Base-by-base conservation (phyloP, 805 yeast genomes). In the Monosporozyma solicola region DNA sequence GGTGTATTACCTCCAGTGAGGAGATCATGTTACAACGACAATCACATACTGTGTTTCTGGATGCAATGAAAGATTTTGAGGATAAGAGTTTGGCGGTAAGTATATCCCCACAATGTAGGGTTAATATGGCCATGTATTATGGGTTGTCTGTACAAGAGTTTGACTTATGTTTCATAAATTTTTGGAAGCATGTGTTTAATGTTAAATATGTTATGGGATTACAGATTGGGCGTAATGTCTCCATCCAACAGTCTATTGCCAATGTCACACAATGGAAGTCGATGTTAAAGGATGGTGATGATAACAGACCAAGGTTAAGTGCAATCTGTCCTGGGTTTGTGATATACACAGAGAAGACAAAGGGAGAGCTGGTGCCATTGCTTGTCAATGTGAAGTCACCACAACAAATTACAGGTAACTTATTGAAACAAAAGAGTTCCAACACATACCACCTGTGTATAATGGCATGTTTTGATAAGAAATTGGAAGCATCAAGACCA, bases 401-500 rank as follows among this genome's bases (percentile, higher is more conserved):
- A 3, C 98, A 92, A 69, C 97, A 89, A 65, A 85, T 92, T 50
- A 88, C 97, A 0, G 98, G 98, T 0, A 73, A 82, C 20, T 59
- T 91, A 24, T 67, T 92, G 50, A 91, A 91, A 65, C 67, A 74
- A 16, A 8, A 24, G 3, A 63, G 72, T 11, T 59, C 64, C 1
- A 63, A 72, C 0, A 61, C 90, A 0, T 94, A 88, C 64, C 97
- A 92, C 66, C 70, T 94, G 52, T 79, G 94, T 7, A 74, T 94
- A 22, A 92, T 92, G 98, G 98, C 99, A 1, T 92, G 98, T 62
- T 94, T 94, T 67, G 99, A 94, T 68, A 94, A 94, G 71, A 94
- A 94, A 68, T 76, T 91, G 44, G 99, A 94, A 71, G 94, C 97
- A 29, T 90, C 96, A 3, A 76, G 98, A 56, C 84, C 87, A 0